Evolutionary conservation across 2,329 filamentous ascomycete genomes (phyloP).

Genomic region (Bipolaris zeicola): DNA sequence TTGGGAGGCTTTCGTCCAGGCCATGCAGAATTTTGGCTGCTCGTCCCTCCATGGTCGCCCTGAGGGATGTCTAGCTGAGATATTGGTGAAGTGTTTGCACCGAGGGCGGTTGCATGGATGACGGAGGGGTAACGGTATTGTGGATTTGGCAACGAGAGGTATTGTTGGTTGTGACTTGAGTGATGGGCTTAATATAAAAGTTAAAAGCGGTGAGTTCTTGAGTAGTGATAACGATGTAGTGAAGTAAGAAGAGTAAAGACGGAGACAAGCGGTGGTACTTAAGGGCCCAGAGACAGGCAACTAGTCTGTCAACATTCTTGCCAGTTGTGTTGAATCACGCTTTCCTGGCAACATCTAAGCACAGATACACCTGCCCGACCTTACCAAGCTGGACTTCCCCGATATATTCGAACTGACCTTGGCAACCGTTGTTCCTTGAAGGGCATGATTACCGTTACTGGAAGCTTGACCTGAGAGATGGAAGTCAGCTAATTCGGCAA

Average conservation of each 20-base stretch:
- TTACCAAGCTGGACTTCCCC: constrained; percentile 21
- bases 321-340: not conserved
- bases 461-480: constrained; percentile 13
- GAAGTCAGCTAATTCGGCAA: constrained; percentile 9
- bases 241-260: not conserved
- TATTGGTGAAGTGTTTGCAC: not conserved
- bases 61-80: not conserved
- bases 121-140: not conserved
- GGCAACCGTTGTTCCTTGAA: constrained; percentile 21
- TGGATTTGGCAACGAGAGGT: not conserved
- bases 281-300: not conserved
- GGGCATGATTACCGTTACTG: constrained; percentile 21
- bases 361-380: constrained; percentile 23
- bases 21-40: not conserved
- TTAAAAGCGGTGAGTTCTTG: not conserved
- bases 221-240: not conserved
- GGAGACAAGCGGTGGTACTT: not conserved
- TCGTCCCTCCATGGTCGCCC: not conserved
- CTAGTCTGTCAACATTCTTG: not conserved
- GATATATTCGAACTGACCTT: constrained; percentile 19
- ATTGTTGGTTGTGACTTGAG: not conserved
- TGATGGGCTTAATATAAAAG: not conserved
- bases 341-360: constrained; percentile 4
- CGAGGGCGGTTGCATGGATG: not conserved
- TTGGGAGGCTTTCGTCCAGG: not conserved